Evolutionary conservation across 164 flowering plant species (phyloP).

Genomic region (Nelumbo lutea): DNA sequence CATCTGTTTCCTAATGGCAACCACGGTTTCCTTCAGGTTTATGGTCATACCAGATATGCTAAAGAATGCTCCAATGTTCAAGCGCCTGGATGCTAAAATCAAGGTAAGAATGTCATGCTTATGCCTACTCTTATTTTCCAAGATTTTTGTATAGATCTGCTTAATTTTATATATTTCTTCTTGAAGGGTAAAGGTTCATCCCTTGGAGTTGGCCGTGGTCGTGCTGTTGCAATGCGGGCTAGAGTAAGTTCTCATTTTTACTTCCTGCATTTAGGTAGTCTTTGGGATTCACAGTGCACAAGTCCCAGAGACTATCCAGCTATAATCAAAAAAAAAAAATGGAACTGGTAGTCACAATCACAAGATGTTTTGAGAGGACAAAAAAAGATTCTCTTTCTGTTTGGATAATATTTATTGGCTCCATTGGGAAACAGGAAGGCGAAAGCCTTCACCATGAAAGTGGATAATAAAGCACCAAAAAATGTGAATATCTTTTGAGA

Average conservation of each 20-base stretch:
- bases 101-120: constrained; percentile 40
- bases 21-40: constrained; percentile 44
- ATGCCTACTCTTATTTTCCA: background rate
- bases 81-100: constrained; percentile 85
- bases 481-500: no score
- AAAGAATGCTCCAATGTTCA: constrained; percentile 99
- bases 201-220: constrained; percentile 85
- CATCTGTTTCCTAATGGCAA: background rate
- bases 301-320: no score
- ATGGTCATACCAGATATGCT: constrained; percentile 98
- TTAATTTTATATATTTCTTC: background rate
- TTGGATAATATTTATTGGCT: no score
- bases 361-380: no score
- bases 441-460: no score
- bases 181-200: constrained; percentile 77
- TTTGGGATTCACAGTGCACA: no score
- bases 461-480: no score
- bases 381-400: no score
- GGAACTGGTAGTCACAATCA: no score
- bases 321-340: no score
- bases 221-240: constrained; percentile 88
- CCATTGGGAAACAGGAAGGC: no score
- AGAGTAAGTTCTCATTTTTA: constrained; percentile 39
- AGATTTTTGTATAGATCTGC: background rate
- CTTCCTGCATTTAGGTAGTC: no score